phyloP scores from a whole-genome alignment of 805 yeast genomes.

The Pichia membranifaciens region DNA sequence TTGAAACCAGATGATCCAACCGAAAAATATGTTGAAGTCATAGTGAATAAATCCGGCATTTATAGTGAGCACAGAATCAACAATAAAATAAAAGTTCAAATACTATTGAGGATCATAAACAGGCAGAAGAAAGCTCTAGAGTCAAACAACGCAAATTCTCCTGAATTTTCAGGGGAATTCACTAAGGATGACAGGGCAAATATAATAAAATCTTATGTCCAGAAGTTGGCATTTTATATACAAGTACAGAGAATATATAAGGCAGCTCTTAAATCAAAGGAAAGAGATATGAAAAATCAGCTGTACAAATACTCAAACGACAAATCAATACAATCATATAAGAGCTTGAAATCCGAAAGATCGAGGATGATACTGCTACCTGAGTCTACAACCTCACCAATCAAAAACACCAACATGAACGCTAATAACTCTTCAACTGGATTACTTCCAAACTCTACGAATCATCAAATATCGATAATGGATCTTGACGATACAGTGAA shows the following conservation, averaged over 20 bases:
- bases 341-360: slow-evolving; percentile 16
- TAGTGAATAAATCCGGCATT: slow-evolving; percentile 43
- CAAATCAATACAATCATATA: slow-evolving; percentile 14
- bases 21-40: slow-evolving; percentile 38
- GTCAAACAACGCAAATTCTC: neutral
- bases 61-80: slow-evolving; percentile 52
- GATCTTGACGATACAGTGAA: slow-evolving; percentile 5
- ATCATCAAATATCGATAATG: slow-evolving; percentile 3
- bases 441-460: too few relatives aligned
- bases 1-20: slow-evolving; percentile 38
- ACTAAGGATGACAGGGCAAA: slow-evolving; percentile 36
- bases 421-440: too few relatives aligned
- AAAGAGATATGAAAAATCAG: slow-evolving; percentile 10
- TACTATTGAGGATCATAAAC: slow-evolving; percentile 32
- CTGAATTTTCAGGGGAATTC: slow-evolving; percentile 17
- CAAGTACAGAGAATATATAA: slow-evolving; percentile 63
- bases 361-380: slow-evolving; percentile 12
- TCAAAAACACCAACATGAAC: neutral
- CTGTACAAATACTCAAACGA: slow-evolving; percentile 7
- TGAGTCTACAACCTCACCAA: slow-evolving; percentile 6
- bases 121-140: slow-evolving; percentile 13
- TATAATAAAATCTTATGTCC: slow-evolving; percentile 45
- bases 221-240: slow-evolving; percentile 49
- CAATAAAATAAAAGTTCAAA: slow-evolving; percentile 33
- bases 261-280: slow-evolving; percentile 33